Evolutionary conservation across 1,139 yeast species (phyloP), one percentile per base, ranked within the genome.

Genomic region (Candida freyschussii): DNA sequence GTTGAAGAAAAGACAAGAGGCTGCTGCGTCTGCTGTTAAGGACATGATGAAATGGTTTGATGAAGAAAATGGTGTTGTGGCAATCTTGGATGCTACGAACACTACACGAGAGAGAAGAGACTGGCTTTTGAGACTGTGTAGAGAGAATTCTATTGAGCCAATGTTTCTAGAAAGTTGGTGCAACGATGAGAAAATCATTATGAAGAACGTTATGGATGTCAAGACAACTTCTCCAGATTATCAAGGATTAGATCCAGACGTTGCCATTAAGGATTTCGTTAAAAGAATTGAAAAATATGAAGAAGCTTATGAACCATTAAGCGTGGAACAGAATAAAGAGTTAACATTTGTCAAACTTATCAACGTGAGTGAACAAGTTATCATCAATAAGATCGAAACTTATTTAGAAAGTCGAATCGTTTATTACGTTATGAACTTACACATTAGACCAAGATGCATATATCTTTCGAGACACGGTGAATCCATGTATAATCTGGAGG

Each of bases 381-480:
- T 91, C 34, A 77, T 91, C 52, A 91, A 91, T 60, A 71, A 78
- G 44, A 87, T 91, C 46, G 89, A 85, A 56, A 78, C 91, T 21
- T 91, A 91, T 55, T 67, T 91, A 51, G 95, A 91, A 58, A 80
- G 94, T 41, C 75, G 97, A 46, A 89, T 91, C 43, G 97, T 89
- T 14, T 91, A 89, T 60, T 91, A 87, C 56, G 86, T 91, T 29
- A 89, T 91, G 96, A 91, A 91, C 53, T 66, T 91, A 48, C 96
- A 89, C 59, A 85, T 87, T 46, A 85, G 85, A 56, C 95, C 96
- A 21, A 72, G 97, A 47, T 73, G 81, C 44, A 87, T 91, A 42
- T 91, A 95, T 89, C 68, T 91, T 34, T 84, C 95, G 30, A 74
- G 98, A 48, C 98, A 91, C 52, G 98, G 98, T 21, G 98, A 91